Evolutionary conservation across 495 filamentous ascomycete genomes (phyloP).

Genomic region (Hypoxylon trugodes): DNA sequence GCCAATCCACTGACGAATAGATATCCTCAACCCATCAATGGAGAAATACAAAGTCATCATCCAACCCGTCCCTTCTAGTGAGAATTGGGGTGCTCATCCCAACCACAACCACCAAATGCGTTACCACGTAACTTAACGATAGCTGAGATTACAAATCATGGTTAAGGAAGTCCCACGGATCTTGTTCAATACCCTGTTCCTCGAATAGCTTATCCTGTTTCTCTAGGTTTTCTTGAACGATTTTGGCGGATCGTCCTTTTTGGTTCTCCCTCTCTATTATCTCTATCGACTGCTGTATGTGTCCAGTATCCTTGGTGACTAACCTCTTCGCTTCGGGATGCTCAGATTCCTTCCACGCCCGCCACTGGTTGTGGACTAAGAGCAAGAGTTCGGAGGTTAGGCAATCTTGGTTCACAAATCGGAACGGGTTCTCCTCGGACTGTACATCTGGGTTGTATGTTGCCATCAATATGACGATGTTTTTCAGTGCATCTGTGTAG

Average conservation of each 20-base stretch:
- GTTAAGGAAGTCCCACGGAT: no score
- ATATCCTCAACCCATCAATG: no score
- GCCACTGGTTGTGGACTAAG: neutral
- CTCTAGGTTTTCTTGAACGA: neutral
- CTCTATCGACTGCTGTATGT: neutral
- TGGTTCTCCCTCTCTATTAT: neutral
- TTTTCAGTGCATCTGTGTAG: conserved; percentile 35
- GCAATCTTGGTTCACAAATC: neutral
- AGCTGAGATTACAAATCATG: no score
- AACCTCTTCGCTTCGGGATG: conserved; percentile 10
- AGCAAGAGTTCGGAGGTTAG: conserved; percentile 21
- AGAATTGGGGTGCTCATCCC: neutral
- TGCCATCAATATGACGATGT: conserved; percentile 36
- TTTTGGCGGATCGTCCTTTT: neutral
- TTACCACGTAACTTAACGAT: no score
- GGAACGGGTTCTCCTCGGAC: neutral
- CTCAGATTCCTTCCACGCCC: neutral
- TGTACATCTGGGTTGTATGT: conserved; percentile 39
- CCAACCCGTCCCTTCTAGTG: neutral
- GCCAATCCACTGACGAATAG: no score
- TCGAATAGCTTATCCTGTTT: neutral
- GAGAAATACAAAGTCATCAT: neutral
- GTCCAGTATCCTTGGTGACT: neutral
- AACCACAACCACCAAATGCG: no score
- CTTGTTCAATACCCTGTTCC: no score